These are phyloP conservation scores for Jaltomata sinuosa DNA, from an alignment of 257 asterid genomes.

Conservation along the genomic window DNA sequence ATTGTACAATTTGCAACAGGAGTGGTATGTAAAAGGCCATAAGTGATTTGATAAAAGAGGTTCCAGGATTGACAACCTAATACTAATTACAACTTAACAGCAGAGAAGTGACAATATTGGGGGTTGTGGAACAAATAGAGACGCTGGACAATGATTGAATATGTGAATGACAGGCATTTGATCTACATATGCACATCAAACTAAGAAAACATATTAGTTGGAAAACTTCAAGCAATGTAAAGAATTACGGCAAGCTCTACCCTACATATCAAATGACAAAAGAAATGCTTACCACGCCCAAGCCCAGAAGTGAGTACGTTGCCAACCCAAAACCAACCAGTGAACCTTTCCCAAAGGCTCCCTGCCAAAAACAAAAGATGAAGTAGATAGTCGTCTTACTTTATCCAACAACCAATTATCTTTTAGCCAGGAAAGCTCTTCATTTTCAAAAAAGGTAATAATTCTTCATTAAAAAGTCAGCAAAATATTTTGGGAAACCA, in stretches of 20 bases:
- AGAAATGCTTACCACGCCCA: slow-evolving; percentile 57
- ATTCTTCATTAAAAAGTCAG: neutral
- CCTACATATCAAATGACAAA: neutral
- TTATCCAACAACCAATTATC: neutral
- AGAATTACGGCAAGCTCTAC: neutral
- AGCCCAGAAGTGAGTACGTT: slow-evolving; percentile 54
- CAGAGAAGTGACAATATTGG: too few species aligned
- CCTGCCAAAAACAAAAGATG: slow-evolving; percentile 25
- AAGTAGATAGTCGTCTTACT: neutral
- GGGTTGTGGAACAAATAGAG: too few species aligned
- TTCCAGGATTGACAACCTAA: neutral
- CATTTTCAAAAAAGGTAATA: neutral
- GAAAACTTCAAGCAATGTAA: neutral
- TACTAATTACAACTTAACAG: neutral
- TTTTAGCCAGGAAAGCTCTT: neutral
- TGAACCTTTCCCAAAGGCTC: slow-evolving; percentile 65
- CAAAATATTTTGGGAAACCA: neutral
- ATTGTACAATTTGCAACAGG: neutral
- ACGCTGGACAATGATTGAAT: neutral
- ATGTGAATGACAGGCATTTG: neutral
- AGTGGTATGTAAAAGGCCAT: neutral
- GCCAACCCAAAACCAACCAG: slow-evolving; percentile 58
- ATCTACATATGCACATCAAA: neutral
- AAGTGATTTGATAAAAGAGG: neutral
- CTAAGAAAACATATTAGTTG: neutral